Percentiles rank a stretch among this genome's conserved stretches.
Evolutionary conservation across 306 rosid species (phyloP).

Genomic region (Gastrolobium villosum): DNA sequence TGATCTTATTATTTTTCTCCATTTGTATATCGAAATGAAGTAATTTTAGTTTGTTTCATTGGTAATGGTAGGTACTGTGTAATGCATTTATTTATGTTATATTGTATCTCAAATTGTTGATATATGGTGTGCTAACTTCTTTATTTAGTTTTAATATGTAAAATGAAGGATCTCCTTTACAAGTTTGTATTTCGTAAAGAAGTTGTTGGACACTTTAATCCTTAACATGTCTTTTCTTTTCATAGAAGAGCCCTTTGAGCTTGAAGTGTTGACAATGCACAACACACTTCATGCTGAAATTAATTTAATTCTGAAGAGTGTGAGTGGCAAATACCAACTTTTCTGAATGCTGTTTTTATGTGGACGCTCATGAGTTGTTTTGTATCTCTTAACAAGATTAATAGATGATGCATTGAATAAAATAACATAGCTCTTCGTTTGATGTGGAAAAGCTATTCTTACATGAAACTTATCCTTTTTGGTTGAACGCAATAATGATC

Average conservation of each 20-base stretch:
- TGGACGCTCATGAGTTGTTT: neutral
- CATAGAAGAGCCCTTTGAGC: neutral
- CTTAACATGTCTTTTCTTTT: neutral
- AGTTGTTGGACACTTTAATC: neutral
- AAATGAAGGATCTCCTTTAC: neutral
- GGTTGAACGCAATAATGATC: neutral
- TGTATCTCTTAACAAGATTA: constrained; percentile 1
- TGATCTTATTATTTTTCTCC: constrained; percentile 19
- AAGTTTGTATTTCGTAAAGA: neutral
- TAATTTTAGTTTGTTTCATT: neutral
- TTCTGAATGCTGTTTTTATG: constrained; percentile 7
- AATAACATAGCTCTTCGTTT: constrained; percentile 12
- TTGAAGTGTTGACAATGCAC: neutral
- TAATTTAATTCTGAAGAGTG: neutral
- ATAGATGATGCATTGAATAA: neutral
- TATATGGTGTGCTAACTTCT: neutral
- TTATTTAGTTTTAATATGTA: constrained; percentile 6
- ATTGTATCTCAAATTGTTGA: no score
- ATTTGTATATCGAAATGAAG: constrained; percentile 22
- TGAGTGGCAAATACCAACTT: constrained; percentile 22
- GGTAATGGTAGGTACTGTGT: neutral
- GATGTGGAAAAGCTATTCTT: neutral
- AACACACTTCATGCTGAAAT: neutral
- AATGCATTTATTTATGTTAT: no score
- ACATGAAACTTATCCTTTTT: neutral